Evolutionary conservation across 108 stramenopile genomes (phyloP), one percentile per base, ranked within the genome.

Genomic region (Aurantiochytrium sp.): DNA sequence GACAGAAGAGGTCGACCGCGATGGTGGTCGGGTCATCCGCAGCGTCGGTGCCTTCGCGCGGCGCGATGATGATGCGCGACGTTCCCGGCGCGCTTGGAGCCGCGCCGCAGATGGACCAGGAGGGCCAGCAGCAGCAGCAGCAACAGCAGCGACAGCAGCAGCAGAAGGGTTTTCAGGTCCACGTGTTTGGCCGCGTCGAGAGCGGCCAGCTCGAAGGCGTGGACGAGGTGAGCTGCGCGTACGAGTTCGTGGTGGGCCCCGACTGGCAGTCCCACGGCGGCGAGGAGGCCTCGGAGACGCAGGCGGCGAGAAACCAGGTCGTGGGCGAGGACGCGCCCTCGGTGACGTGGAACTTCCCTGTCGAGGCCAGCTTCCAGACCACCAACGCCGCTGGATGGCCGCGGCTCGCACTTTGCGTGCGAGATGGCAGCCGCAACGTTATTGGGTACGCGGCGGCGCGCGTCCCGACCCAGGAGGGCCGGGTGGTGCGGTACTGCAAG

Each of bases 341-440:
- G 6, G 73, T 81, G 6, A 48, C 73, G 3, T 81, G 73, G 73
- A 81, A 81, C 24, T 81, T 48, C 45, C 73, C 73, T 0, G 12
- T 81, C 24, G 73, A 81, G 12, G 45, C 73, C n/a, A 27, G 42
- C 45, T 81, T 81, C 27, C 39, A 48, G 45, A 81, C 42, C 19
- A 81, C 73, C 12, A 81, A 81, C 45, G 73, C 45, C 8, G 39
- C 73, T 37, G 73, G 73, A 6, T 81, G 73, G 73, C 73, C 73
- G 12, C 39, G 73, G 21, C 12, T 81, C n/a, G 39, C 73, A 12
- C 6, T 81, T 15, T 81, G 73, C 73, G 36, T 81, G n/a, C 73
- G 73, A 15, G 73, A 81, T 48, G 30, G 73, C 36, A 81, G 32
- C 32, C 73, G 73, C 6, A 81, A 81, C 45, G 12, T 81, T 30